These are phyloP conservation scores for Pseudogymnoascus sp. DNA, from an alignment of 2,329 filamentous ascomycete genomes.

Conservation along the genomic window DNA sequence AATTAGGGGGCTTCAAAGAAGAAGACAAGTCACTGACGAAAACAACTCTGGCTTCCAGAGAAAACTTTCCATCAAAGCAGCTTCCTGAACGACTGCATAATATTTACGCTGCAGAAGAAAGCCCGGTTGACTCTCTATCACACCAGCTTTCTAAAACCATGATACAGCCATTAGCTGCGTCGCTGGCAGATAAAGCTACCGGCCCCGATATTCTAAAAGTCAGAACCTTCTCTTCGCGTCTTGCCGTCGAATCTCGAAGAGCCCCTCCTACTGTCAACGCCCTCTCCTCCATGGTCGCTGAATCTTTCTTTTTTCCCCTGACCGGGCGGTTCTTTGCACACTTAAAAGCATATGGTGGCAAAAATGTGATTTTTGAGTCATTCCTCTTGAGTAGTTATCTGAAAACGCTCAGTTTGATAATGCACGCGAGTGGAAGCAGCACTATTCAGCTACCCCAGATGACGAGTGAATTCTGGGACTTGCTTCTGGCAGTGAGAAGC, in stretches of 20 bases:
- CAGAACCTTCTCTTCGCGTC: slow-evolving; percentile 75
- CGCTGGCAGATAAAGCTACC: slow-evolving; percentile 69
- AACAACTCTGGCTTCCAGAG: slow-evolving; percentile 36
- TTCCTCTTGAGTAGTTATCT: slow-evolving; percentile 72
- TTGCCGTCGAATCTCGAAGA: slow-evolving; percentile 53
- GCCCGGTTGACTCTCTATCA: slow-evolving; percentile 57
- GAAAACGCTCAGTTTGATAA: slow-evolving; percentile 74
- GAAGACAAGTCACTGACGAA: slow-evolving; percentile 29
- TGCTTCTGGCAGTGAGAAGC: slow-evolving; percentile 67
- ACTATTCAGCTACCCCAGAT: slow-evolving; percentile 70
- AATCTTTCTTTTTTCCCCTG: slow-evolving; percentile 80
- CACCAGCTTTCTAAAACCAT: slow-evolving; percentile 62
- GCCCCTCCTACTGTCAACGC: slow-evolving; percentile 62
- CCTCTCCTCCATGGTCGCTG: slow-evolving; percentile 66
- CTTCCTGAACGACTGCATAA: slow-evolving; percentile 68
- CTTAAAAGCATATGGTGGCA: slow-evolving; percentile 44
- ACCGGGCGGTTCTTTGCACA: slow-evolving; percentile 70
- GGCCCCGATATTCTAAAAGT: slow-evolving; percentile 84
- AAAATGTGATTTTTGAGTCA: slow-evolving; percentile 63
- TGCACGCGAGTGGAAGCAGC: slow-evolving; percentile 76
- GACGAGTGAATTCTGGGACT: slow-evolving; percentile 74
- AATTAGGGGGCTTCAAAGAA: slow-evolving; percentile 68
- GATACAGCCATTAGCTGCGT: slow-evolving; percentile 72
- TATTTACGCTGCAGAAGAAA: slow-evolving; percentile 48
- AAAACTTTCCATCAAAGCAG: slow-evolving; percentile 69